Base-by-base conservation (phyloP, 805 yeast species). In the Myxozyma neotropica region DNA sequence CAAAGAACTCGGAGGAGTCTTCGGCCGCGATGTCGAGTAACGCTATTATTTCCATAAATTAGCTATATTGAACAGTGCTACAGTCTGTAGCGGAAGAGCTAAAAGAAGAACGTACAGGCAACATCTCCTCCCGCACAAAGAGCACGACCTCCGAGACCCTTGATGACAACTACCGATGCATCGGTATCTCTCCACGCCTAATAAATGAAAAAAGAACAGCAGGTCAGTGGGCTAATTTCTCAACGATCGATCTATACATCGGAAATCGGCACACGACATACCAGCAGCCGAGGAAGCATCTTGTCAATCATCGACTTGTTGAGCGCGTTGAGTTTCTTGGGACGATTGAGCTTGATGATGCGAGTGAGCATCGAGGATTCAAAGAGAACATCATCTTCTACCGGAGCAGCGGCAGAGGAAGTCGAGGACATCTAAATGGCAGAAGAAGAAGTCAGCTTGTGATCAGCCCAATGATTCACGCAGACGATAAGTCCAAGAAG, bases 41-140 rank as follows among this genome's bases (percentile, higher is more conserved):
- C 42, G 93, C 57, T 49, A 36, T 35, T 35, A 35, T 2, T n/a
- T 13, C 3, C 12, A n/a, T 35, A 3, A 35, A 35, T 35, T 13
- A 13, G n/a, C 12, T 4, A 35, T n/a, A 35, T 3, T 35, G 3
- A 35, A 35, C 38, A 31, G 13, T 38, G 19, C 7, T 26, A 24
- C 23, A 23, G 47, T 51, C 51, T 42, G 47, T 36, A n/a, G 8
- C 21, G 8, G 10, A 27, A 12, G 10, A 35, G 13, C 12, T 21
- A 15, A 3, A 4, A 10, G 39, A 1, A 15, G n/a, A 6, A 29
- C 58, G 38, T 27, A 61, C 65, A 55, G 8, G 66, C 86, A 45
- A 93, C 96, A 73, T 93, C 99, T 29, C 98, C 99, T 50, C 99
- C 99, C 33, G 98, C 96, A 74, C 97, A 90, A 61, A 93, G 84